phyloP scores from a whole-genome alignment of 805 yeast genomes.

The Ascoidea rubescens region DNA sequence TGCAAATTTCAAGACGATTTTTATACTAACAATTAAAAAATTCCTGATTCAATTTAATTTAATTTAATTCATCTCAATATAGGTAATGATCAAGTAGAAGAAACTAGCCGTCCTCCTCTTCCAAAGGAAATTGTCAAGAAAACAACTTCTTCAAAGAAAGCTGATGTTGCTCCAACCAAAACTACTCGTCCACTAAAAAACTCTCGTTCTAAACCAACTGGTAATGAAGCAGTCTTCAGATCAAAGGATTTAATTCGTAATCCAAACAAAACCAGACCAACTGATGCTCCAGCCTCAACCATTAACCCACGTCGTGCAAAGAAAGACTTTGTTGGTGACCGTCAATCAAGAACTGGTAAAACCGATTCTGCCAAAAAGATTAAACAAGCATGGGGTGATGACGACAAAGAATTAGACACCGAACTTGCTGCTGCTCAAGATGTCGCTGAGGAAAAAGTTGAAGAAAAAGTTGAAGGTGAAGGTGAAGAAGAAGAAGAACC shows the following conservation, averaged over 20 bases:
- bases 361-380: conserved; percentile 75
- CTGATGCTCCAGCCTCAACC: conserved; percentile 38
- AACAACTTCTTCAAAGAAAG: conserved; percentile 75
- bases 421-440: conserved; percentile 42
- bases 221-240: conserved; percentile 81
- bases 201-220: conserved; percentile 50
- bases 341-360: conserved; percentile 76
- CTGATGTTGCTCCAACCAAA: conserved; percentile 71
- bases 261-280: conserved; percentile 34
- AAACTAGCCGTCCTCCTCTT: conserved; percentile 17
- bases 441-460: conserved; percentile 30
- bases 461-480: conserved; percentile 23
- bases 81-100: conserved; percentile 47
- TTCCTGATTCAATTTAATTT: neutral
- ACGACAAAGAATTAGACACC: conserved; percentile 54
- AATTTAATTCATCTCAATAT: conserved; percentile 61
- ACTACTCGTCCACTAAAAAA: conserved; percentile 65
- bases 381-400: conserved; percentile 82
- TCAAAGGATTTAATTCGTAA: conserved; percentile 58
- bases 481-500: conserved; percentile 33
- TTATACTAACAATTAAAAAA: neutral
- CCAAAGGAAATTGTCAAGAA: conserved; percentile 74
- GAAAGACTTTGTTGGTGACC: conserved; percentile 43
- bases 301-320: conserved; percentile 42
- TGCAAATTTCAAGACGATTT: neutral